Base-by-base conservation (phyloP, 1,139 yeast species). In the Yamadazyma songkhlaensis region DNA sequence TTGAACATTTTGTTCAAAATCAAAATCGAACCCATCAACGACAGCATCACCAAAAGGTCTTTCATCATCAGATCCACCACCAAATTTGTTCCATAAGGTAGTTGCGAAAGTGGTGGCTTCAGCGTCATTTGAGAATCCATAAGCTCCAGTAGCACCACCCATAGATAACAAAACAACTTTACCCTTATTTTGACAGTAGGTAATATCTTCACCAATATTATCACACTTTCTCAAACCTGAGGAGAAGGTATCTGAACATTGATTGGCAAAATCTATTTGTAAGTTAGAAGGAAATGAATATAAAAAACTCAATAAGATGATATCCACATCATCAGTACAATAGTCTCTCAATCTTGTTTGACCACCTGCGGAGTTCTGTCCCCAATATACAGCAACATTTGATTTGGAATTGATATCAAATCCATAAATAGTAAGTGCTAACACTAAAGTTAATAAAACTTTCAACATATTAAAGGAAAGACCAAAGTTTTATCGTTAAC, bases 351-450 rank as follows among this genome's bases (percentile, higher is more conserved):
- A 69, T 11, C 75, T 58, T 43, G 77, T 67, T 59, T 89, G 96
- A 30, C 77, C 55, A n/a, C 88, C 88, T 24, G 79, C 84, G 6
- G 53, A 47, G 32, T 51, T 42, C 63, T 89, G 97, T 32, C 97
- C 97, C 96, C 96, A 89, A 62, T 88, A 88, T 11, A 86, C 74
- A 23, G 83, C 96, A 34, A 87, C 79, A 49, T 85, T 84, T 34
- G 74, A 60, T 38, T 76, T 67, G 25, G 77, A 59, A 21, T 60
- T 41, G 10, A 73, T 62, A 46, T 73, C 68, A 44, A 76, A 76
- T 11, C 74, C 72, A 11, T 42, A 40, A 9, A 39, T 48, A 10
- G 41, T 25, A 9, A 45, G 20, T 17, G 36, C 13, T 13, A 30
- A 30, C 9, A 17, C 20, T 17, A 29, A 21, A 6, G 14, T 3